Evolutionary conservation across 345 rosid species (phyloP).

Genomic region (Ceriops decandra): DNA sequence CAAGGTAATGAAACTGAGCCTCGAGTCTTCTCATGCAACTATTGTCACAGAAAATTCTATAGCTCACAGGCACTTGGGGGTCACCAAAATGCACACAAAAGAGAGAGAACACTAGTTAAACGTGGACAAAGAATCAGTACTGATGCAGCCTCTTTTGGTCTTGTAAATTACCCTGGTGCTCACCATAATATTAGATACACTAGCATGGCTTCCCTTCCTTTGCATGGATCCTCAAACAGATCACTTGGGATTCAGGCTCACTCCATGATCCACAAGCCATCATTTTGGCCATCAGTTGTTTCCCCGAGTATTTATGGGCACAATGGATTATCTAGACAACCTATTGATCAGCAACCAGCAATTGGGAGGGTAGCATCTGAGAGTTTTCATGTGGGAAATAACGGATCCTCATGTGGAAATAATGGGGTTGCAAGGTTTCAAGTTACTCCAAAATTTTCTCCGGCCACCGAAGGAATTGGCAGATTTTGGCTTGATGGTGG

Average conservation of each 20-base stretch:
- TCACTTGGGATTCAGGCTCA: conserved; percentile 67
- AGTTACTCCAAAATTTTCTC: conserved; percentile 33
- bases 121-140: conserved; percentile 20
- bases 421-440: conserved; percentile 36
- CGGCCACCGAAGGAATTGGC: conserved; percentile 23
- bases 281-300: conserved; percentile 8
- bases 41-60: conserved; percentile 35
- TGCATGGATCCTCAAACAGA: conserved; percentile 60
- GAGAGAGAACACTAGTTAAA: conserved; percentile 32
- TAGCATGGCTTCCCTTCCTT: conserved; percentile 71
- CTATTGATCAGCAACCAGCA: conserved; percentile 41
- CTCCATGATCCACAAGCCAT: conserved; percentile 62
- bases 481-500: conserved; percentile 44
- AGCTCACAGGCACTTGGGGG: conserved; percentile 38
- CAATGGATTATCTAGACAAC: conserved; percentile 41
- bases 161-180: conserved; percentile 21
- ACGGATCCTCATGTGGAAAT: conserved; percentile 26
- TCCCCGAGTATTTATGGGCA: conserved; percentile 28
- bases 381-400: conserved; percentile 16
- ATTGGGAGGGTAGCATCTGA: conserved; percentile 37
- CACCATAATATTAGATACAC: conserved; percentile 30
- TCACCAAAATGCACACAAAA: conserved; percentile 35
- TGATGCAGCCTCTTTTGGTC: conserved; percentile 25
- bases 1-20: conserved; percentile 33
- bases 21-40: conserved; percentile 37